These are phyloP conservation scores for Rhodotorula taiwanensis DNA, from an alignment of 768 basidiomycete genomes.

Conservation along the genomic window DNA sequence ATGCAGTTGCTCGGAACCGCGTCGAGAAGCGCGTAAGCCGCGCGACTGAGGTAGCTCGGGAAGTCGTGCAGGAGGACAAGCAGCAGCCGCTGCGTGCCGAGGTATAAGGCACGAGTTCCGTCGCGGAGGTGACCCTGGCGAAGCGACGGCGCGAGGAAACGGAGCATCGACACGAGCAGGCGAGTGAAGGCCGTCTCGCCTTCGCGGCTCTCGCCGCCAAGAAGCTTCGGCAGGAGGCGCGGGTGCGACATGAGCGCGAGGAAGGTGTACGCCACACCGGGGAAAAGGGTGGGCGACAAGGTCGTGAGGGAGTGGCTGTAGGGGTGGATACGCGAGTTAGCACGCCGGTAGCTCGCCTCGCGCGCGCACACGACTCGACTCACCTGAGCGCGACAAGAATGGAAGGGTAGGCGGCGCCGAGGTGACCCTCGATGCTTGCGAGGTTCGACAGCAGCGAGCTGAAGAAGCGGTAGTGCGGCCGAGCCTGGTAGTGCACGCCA, in stretches of 20 bases:
- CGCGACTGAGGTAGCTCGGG: constrained; percentile 52
- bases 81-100: constrained; percentile 79
- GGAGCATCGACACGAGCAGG: constrained; percentile 83
- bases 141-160: constrained; percentile 87
- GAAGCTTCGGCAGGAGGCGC: constrained; percentile 91
- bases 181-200: constrained; percentile 97
- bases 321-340: constrained; percentile 6
- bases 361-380: constrained; percentile 19
- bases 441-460: constrained; percentile 91
- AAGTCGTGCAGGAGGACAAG: constrained; percentile 96
- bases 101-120: constrained; percentile 78
- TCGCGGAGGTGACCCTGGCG: constrained; percentile 64
- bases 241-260: constrained; percentile 92
- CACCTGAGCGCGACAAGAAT: constrained; percentile 81
- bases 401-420: constrained; percentile 85
- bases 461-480: constrained; percentile 98
- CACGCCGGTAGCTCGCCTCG: no score
- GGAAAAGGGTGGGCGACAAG: constrained; percentile 90
- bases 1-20: constrained; percentile 86
- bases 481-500: constrained; percentile 82
- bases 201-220: constrained; percentile 64
- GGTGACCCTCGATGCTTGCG: constrained; percentile 70
- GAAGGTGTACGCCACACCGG: constrained; percentile 98
- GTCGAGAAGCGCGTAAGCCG: constrained; percentile 87
- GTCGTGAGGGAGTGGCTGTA: constrained; percentile 88